Evolutionary conservation across 139 green algal genomes (phyloP), one percentile per base, ranked within the genome.

Genomic region (Raphidocelis subcapitata): DNA sequence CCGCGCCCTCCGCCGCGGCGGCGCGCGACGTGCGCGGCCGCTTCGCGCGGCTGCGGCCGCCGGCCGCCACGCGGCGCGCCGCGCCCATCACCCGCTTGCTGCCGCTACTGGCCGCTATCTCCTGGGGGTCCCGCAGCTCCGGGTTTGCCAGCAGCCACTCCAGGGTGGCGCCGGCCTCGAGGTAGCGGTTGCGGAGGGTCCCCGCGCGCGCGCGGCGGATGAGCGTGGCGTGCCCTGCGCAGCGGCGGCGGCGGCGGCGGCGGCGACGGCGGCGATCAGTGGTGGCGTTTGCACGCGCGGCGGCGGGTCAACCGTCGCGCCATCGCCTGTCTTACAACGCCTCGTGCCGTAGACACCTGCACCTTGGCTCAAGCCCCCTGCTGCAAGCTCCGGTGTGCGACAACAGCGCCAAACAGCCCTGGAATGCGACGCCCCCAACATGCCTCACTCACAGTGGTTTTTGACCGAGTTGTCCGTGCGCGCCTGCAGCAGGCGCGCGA

Each of bases 401-500:
- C 76, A 83, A 80, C n/a, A 67, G 55, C 20, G n/a, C n/a, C n/a
- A n/a, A n/a, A 83, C 44, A 2, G 65, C 71, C 2, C 65, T 31
- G 20, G 28, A 62, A 18, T 72, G 26, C 20, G 74, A 55, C 64
- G 85, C 87, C 15, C 85, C 65, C 65, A 84, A 87, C 3, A 90
- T 66, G 0, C 82, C 87, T 2, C 80, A 79, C 60, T 90, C 84
- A 80, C 82, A 87, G 66, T 88, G 83, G 57, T 91, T 91, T 68
- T 91, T 91, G 1, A 91, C 81, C 31, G 82, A 67, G 70, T 91
- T 91, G 80, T 91, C 85, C 1, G 85, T 91, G 8, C 85, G 62
- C 0, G 88, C 86, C 2, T 79, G 74, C 15, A 94, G 79, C 41
- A 88, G 65, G 41, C 84, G 82, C 2, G 88, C 88, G 26, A 94